Percentiles rank a stretch among this genome's conserved stretches.
phyloP scores from a whole-genome alignment of 2,329 filamentous ascomycete species.

The Curvularia eragrostidis region DNA sequence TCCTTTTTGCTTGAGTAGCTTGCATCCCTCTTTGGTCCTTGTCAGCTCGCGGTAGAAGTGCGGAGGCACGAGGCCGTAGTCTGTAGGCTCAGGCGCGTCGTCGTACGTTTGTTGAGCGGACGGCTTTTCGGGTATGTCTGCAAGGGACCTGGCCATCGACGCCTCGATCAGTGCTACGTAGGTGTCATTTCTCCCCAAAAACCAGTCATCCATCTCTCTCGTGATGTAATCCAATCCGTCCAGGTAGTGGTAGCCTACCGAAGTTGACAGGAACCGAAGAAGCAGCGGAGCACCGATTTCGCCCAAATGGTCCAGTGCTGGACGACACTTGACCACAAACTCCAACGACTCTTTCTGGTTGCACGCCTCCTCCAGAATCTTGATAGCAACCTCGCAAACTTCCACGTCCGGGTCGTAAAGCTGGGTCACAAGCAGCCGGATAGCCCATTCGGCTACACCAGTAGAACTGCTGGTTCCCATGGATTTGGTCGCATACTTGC shows the following conservation, averaged over 20 bases:
- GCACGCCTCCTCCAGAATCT: constrained; percentile 96
- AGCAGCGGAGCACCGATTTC: constrained; percentile 95
- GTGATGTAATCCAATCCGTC: constrained; percentile 98
- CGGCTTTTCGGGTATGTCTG: constrained; percentile 63
- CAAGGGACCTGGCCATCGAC: constrained; percentile 85
- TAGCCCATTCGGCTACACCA: constrained; percentile 92
- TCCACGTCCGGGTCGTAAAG: constrained; percentile 97
- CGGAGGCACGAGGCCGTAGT: constrained; percentile 75
- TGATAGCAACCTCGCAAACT: constrained; percentile 94
- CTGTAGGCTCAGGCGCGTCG: constrained; percentile 55
- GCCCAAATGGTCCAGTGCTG: constrained; percentile 90
- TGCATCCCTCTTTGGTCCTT: constrained; percentile 89
- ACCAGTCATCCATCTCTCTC: constrained; percentile 99
- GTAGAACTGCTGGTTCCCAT: constrained; percentile 52
- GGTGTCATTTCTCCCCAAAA: constrained; percentile 93
- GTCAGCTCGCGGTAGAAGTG: constrained; percentile 98
- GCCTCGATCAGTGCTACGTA: constrained; percentile 95
- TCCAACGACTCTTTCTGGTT: constrained; percentile 90
- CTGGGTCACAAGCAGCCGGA: constrained; percentile 95
- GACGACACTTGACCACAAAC: constrained; percentile 95
- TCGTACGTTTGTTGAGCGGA: constrained; percentile 55
- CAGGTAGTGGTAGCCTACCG: constrained; percentile 95
- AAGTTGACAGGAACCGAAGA: constrained; percentile 91
- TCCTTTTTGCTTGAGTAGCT: constrained; percentile 86
- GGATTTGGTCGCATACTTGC: constrained; percentile 78